Evolutionary conservation across 441 rosid genomes (phyloP).

Genomic region (Brassica hybrid): DNA sequence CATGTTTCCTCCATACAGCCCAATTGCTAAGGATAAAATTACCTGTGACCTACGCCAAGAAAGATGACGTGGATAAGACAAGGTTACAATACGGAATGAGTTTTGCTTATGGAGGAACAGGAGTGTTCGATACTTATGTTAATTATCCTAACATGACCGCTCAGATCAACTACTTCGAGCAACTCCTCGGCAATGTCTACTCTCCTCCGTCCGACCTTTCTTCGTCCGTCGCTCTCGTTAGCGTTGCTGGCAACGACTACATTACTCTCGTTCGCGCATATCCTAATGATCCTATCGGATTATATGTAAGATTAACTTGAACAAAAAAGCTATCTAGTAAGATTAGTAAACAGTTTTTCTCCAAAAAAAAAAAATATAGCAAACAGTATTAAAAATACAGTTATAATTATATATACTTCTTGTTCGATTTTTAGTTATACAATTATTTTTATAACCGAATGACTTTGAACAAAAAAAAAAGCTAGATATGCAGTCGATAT

Average conservation of each 20-base stretch:
- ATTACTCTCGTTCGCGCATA: too few relatives aligned
- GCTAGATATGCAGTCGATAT: background rate
- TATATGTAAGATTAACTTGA: constrained; percentile 36
- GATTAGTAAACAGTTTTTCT: background rate
- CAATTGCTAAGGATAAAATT: constrained; percentile 47
- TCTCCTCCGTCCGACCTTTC: constrained; percentile 30
- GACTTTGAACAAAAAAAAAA: background rate
- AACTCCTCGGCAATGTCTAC: constrained; percentile 50
- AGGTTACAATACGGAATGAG: constrained; percentile 60
- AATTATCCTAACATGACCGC: constrained; percentile 67
- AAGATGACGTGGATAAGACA: constrained; percentile 40
- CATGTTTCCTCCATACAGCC: constrained; percentile 26
- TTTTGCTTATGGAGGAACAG: constrained; percentile 83
- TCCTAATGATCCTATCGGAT: too few relatives aligned
- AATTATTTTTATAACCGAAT: background rate
- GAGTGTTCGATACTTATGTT: constrained; percentile 60
- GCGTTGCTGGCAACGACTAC: constrained; percentile 74
- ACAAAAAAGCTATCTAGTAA: background rate
- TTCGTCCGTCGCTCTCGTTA: constrained; percentile 58
- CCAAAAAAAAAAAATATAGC: too few relatives aligned
- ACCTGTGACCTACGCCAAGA: constrained; percentile 65
- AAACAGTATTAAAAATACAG: background rate
- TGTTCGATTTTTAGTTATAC: background rate
- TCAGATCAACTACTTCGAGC: constrained; percentile 61
- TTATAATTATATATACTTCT: background rate